Percentiles rank a stretch among this genome's conserved stretches.
phyloP scores from a whole-genome alignment of 352 stramenopile genomes.

The Phytophthora ramorum region DNA sequence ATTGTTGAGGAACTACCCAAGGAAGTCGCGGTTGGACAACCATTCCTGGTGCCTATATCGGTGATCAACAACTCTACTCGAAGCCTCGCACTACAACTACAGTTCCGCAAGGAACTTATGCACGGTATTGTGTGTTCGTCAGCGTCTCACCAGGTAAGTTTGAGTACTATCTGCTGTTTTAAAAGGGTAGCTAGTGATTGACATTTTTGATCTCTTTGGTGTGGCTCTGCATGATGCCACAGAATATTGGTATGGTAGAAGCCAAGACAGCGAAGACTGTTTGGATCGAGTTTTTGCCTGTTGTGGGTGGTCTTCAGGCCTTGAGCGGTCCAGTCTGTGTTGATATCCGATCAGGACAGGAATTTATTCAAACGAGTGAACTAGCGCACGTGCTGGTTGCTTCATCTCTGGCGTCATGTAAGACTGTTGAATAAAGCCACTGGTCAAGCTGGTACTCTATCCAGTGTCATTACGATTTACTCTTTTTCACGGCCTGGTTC shows the following conservation, averaged over 20 bases:
- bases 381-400: conserved; percentile 68
- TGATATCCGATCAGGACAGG: conserved; percentile 66
- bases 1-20: conserved; percentile 53
- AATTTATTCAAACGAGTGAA: conserved; percentile 55
- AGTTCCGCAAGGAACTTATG: conserved; percentile 79
- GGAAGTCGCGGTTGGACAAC: conserved; percentile 52
- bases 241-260: conserved; percentile 77
- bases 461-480: conserved; percentile 5
- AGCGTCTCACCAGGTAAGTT: conserved; percentile 72
- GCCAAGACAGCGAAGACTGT: conserved; percentile 51
- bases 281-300: conserved; percentile 70
- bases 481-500: conserved; percentile 1
- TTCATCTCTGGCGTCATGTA: conserved; percentile 18
- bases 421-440: conserved; percentile 28
- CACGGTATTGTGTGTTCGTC: conserved; percentile 76
- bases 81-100: conserved; percentile 71
- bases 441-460: not conserved
- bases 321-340: conserved; percentile 71
- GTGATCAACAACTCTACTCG: conserved; percentile 78
- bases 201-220: not conserved
- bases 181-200: not conserved
- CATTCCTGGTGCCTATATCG: conserved; percentile 59
- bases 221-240: not conserved
- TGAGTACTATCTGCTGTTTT: not conserved
- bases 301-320: conserved; percentile 69